Conservation (phyloP, 805 yeast genomes). For the Saturnispora saitoi region DNA sequence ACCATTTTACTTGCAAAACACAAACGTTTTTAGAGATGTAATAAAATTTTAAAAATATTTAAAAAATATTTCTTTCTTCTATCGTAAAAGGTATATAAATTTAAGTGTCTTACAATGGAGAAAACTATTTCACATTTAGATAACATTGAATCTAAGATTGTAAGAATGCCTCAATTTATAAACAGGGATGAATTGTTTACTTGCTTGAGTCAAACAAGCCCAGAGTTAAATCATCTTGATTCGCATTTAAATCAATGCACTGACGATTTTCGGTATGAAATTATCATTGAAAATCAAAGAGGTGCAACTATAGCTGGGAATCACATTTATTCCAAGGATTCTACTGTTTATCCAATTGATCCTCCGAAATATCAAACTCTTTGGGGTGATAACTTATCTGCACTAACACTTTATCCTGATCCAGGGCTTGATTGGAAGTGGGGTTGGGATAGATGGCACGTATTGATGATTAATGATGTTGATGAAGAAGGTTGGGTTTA, state of each 20-base stretch:
- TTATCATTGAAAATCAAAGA: conserved; percentile 46
- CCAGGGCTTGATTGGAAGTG: conserved; percentile 46
- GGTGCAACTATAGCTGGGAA: conserved; percentile 46
- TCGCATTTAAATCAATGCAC: background rate
- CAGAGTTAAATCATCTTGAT: background rate
- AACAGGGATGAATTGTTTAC: background rate
- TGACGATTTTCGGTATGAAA: conserved; percentile 26
- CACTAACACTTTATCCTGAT: conserved; percentile 31
- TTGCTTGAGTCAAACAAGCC: background rate
- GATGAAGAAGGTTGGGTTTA: conserved; percentile 55
- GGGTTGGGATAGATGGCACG: conserved; percentile 49
- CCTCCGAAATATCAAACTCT: conserved; percentile 42
- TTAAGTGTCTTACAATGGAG: background rate
- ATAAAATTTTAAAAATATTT: too few species aligned
- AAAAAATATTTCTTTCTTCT: background rate
- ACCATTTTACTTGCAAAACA: background rate
- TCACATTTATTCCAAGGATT: conserved; percentile 38
- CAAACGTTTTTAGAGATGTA: too few species aligned
- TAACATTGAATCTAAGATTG: background rate
- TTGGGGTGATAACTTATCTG: conserved; percentile 31
- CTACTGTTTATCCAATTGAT: conserved; percentile 40
- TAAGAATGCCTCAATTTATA: conserved; percentile 5
- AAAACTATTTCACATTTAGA: background rate
- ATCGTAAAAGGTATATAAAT: background rate
- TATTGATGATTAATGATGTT: conserved; percentile 44